phyloP scores from a whole-genome alignment of 352 stramenopile genomes.

The Pythium phragmitis region DNA sequence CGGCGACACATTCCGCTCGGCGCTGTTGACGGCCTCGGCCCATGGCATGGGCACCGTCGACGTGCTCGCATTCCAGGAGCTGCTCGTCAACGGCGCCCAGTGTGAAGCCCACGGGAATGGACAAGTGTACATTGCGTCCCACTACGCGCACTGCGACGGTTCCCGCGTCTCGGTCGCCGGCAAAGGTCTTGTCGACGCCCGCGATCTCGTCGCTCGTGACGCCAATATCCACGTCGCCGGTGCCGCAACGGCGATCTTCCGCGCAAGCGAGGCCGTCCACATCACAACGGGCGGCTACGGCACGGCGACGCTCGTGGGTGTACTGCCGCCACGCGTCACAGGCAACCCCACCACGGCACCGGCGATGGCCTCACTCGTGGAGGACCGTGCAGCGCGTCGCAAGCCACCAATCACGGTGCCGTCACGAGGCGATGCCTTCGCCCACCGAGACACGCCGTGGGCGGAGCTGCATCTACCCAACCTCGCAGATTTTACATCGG shows the following conservation, averaged over 20 bases:
- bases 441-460: neutral
- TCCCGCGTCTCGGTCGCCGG: slow-evolving; percentile 7
- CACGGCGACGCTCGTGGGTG: slow-evolving; percentile 8
- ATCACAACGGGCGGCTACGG: slow-evolving; percentile 7
- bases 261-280: slow-evolving; percentile 12
- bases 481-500: slow-evolving; percentile 7
- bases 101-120: neutral
- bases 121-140: slow-evolving; percentile 4
- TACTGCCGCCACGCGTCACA: slow-evolving; percentile 11
- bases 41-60: slow-evolving; percentile 7
- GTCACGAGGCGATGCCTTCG: slow-evolving; percentile 3
- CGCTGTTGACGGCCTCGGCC: neutral
- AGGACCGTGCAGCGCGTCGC: neutral
- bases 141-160: slow-evolving; percentile 1
- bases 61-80: neutral
- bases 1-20: slow-evolving; percentile 1
- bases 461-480: slow-evolving; percentile 9
- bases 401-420: neutral
- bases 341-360: slow-evolving; percentile 1
- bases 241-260: slow-evolving; percentile 4
- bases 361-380: slow-evolving; percentile 7
- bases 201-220: slow-evolving; percentile 13
- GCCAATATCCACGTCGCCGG: slow-evolving; percentile 8
- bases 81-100: neutral
- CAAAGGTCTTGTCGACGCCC: slow-evolving; percentile 10